phyloP scores from a whole-genome alignment of 2,329 filamentous ascomycete genomes.

The Colletotrichum lupini region DNA sequence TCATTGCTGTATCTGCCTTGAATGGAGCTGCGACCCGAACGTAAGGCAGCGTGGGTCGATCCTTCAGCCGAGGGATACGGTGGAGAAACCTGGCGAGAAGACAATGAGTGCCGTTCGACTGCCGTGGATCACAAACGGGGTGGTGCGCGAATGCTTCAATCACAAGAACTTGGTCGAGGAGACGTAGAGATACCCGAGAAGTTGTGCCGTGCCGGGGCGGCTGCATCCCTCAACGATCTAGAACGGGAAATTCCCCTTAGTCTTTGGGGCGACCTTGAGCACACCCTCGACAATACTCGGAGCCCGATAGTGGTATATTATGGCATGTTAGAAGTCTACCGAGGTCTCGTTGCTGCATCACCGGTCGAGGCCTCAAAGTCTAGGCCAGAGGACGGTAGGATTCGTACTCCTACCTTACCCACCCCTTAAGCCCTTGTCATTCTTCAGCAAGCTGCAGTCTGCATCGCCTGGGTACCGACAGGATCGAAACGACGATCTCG shows the following conservation, averaged over 20 bases:
- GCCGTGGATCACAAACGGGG: not conserved
- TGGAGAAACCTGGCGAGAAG: not conserved
- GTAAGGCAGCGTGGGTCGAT: conserved; percentile 24
- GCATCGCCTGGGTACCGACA: not conserved
- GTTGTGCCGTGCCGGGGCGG: not conserved
- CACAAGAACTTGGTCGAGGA: not conserved
- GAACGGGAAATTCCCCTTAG: not conserved
- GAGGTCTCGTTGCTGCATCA: not conserved
- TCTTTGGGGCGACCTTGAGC: not conserved
- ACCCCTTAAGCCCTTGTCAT: not conserved
- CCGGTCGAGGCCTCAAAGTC: not conserved
- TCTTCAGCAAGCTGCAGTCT: not conserved
- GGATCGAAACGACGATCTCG: not conserved
- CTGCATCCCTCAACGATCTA: not conserved
- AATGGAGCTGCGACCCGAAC: conserved; percentile 10
- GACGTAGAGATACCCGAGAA: not conserved
- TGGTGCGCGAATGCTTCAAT: not conserved
- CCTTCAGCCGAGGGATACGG: not conserved
- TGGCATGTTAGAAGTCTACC: not conserved
- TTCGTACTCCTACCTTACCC: not conserved
- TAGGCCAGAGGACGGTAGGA: not conserved
- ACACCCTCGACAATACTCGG: not conserved
- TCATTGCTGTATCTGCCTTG: not conserved
- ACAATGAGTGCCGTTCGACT: not conserved
- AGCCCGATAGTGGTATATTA: not conserved